Base-by-base conservation (phyloP, 371 early-diverging fungal genomes). In the Umbelopsis sp. region DNA sequence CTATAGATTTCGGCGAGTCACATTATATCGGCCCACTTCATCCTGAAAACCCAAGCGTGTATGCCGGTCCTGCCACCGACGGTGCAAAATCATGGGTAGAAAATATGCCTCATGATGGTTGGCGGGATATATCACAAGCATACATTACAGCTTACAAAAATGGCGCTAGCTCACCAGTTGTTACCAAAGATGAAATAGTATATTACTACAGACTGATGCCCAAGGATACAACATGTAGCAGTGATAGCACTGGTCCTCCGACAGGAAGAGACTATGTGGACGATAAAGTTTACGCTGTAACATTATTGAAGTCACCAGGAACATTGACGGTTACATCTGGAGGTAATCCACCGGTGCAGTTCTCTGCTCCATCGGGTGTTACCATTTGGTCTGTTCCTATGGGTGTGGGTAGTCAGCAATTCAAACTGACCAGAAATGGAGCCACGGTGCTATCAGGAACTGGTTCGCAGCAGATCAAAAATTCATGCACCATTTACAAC, bases 1-100 rank as follows among this genome's bases (percentile, higher is more conserved):
- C 18, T 7, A 1, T 29, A 52, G 57, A 57, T 29, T 57, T 57
- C 32, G 29, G 35, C 7, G 57, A 57, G n/a, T 57, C 57, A 2
- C 57, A 57, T 57, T 57, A 57, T 35, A 57, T 57, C 35, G 57
- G 57, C n/a, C 57, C 57, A 10, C 57, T 57, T 6, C 57, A 57
- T n/a, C 57, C 57, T 57, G 18, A 57, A 25, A 35, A 57, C n/a
- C 57, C 57, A 16, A 35, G 29, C 32, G 57, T 57, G 4, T 57
- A 57, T 16, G 57, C 57, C 14, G 57, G 57, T 18, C 35, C 29
- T 12, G 32, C 57, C 0, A 57, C 37, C 14, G 35, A 29, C 16
- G 57, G 57, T 57, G 57, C 57, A 57, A 35, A 35, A 18, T 29
- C 29, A 29, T 57, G 57, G 57, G 57, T 57, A 18, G 11, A 29